Base-by-base conservation (phyloP, 2,329 filamentous ascomycete species). In the Myriosclerotinia scirpicola region DNA sequence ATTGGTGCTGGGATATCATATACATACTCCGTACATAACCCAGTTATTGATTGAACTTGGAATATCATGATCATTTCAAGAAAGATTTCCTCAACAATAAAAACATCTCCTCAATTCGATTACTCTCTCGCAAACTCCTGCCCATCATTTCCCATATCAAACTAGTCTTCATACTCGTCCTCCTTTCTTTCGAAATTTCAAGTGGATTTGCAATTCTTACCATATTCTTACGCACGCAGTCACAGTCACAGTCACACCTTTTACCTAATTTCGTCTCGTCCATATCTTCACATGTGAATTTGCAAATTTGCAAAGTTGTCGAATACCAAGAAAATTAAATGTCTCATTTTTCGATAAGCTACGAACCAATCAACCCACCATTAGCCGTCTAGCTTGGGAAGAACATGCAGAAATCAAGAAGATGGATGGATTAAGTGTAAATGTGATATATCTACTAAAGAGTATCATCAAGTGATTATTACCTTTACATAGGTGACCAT, bases 221-320 rank as follows among this genome's bases (percentile, higher is more conserved):
- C 55, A 36, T 14, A 36, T 34, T n/a, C 22, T n/a, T 34, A 61
- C 44, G 26, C 36, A 50, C 34, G 22, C 22, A 52, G 56, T 42
- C 56, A 61, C 58, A 50, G 58, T 61, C 58, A 61, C 14, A 50
- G 58, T 61, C 58, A 61, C 14, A 38, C 14, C 34, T 5, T 17
- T 50, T 59, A 59, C 40, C 42, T 36, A 48, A 60, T 26, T n/a
- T 44, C 30, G 34, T 34, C 15, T 30, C 14, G 4, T 26, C n/a
- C 5, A 5, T 14, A 12, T 26, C 48, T 52, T 52, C 48, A 52
- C 48, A 52, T 52, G 48, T 52, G 5, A 52, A 52, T 15, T 52
- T 5, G 3, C 44, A 44, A 17, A 17, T 17, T 17, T 44, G 3
- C 44, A 44, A 17, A 17, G 6, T 17, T 44, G 4, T 14, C 44